Percentiles rank a stretch among this genome's conserved stretches.
These are phyloP conservation scores for Aspergillus asperescens DNA, from an alignment of 495 filamentous ascomycete genomes.

Conservation along the genomic window DNA sequence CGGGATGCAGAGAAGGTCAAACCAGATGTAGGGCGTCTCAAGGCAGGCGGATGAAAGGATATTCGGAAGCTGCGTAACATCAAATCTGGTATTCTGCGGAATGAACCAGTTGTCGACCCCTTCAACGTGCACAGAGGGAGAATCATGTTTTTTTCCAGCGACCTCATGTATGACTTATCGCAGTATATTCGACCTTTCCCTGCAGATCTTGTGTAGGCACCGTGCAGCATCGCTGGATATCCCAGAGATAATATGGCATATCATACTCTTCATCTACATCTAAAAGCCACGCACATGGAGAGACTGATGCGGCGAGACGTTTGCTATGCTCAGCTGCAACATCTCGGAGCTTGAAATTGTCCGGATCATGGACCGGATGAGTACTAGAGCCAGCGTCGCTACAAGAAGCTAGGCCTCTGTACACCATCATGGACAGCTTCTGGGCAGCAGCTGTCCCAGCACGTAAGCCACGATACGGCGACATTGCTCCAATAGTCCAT, in stretches of 20 bases:
- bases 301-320: neutral
- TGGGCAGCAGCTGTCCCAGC: slow-evolving; percentile 4
- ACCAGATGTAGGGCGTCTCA: neutral
- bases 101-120: neutral
- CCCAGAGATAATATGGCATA: slow-evolving; percentile 3
- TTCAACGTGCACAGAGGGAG: neutral
- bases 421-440: neutral
- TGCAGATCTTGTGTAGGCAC: slow-evolving; percentile 1
- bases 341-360: neutral
- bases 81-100: neutral
- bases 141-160: slow-evolving; percentile 3
- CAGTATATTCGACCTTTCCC: slow-evolving; percentile 4
- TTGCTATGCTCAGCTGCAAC: neutral
- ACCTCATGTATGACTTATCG: neutral
- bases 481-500: neutral
- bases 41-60: slow-evolving; percentile 2
- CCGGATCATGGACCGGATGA: neutral
- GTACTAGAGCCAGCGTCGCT: neutral
- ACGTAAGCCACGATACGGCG: slow-evolving; percentile 2
- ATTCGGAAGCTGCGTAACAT: neutral
- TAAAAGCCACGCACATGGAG: neutral
- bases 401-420: neutral
- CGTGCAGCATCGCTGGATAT: neutral
- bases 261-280: neutral
- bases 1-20: slow-evolving; percentile 4